Evolutionary conservation across 75 land plant genomes (phyloP), one percentile per base, ranked within the genome.

Genomic region (Larix kaempferi): DNA sequence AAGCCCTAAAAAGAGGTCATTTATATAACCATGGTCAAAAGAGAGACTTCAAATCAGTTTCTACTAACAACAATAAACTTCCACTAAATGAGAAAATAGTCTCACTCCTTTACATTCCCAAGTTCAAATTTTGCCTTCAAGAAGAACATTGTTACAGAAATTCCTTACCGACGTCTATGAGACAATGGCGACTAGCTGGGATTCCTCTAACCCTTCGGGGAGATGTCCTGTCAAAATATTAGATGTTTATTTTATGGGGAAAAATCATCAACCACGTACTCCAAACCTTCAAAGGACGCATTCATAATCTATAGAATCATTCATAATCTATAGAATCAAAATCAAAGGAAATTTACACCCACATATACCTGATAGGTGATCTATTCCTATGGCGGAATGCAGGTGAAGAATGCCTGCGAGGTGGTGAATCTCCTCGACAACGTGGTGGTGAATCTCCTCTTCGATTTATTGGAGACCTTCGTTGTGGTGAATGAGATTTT

Each of bases 331-430:
- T 65, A 19, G 6, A 65, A 65, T 5, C 39, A 65, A 65, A 12
- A 29, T 5, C 27, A 64, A 23, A 65, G 16, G 13, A 33, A 65
- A 33, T 4, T 65, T 29, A 16, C 35, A 65, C 35, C 39, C 17
- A 65, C 37, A 15, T 65, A 16, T 75, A 92, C 95, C 95, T 80
- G 27, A 82, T 74, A 80, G 99, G 99, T 73, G 99, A 96, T 27
- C 99, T 86, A 49, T 69, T 78, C 58, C 98, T 82, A 69, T 94
- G 82, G 22, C 86, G 88, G 52, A 81, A 77, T 54, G 91, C 78
- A 2, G 95, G 89, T 16, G 99, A 91, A 79, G 98, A 94, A 26
- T 97, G 89, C 39, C 99, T 88, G 39, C 97, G 88, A 62, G 80
- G 67, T 25, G 87, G 86, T 44, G 91, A 71, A 8, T 76, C 81